phyloP scores from a whole-genome alignment of 2,329 filamentous ascomycete genomes.

The Trichoderma lentiforme region DNA sequence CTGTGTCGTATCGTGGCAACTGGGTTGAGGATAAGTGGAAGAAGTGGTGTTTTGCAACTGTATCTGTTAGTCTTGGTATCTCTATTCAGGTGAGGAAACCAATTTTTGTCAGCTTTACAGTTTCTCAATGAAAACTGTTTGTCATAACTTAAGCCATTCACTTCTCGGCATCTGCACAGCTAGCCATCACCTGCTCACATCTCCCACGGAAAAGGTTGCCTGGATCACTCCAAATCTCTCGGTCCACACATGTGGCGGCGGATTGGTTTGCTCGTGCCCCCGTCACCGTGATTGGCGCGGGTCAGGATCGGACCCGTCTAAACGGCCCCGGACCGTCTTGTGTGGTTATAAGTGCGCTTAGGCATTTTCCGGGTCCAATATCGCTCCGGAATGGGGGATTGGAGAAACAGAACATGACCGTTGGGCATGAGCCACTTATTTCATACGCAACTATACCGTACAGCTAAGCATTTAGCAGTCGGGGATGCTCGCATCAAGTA shows the following conservation, averaged over 20 bases:
- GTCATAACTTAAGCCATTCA: not conserved
- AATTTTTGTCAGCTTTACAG: not conserved
- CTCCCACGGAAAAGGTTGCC: conserved; percentile 1
- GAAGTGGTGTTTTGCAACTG: not conserved
- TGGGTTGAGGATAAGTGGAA: not conserved
- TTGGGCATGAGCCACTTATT: conserved; percentile 13
- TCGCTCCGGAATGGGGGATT: not conserved
- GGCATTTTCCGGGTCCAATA: conserved; percentile 11
- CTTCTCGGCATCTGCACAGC: not conserved
- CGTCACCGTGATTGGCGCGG: conserved; percentile 10
- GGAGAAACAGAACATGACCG: not conserved
- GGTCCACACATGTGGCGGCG: conserved; percentile 4
- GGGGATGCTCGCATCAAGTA: conserved; percentile 1
- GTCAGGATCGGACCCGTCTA: conserved; percentile 10
- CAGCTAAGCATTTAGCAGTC: not conserved
- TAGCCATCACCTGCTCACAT: not conserved
- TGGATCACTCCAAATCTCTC: not conserved
- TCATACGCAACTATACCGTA: not conserved
- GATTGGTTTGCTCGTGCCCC: not conserved
- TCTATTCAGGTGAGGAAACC: not conserved
- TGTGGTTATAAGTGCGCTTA: conserved; percentile 7
- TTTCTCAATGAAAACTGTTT: not conserved
- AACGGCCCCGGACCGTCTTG: not conserved
- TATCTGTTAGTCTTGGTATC: not conserved
- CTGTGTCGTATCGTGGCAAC: not conserved